Base-by-base conservation (phyloP, 2,329 filamentous ascomycete genomes). In the Fusarium burgessii region DNA sequence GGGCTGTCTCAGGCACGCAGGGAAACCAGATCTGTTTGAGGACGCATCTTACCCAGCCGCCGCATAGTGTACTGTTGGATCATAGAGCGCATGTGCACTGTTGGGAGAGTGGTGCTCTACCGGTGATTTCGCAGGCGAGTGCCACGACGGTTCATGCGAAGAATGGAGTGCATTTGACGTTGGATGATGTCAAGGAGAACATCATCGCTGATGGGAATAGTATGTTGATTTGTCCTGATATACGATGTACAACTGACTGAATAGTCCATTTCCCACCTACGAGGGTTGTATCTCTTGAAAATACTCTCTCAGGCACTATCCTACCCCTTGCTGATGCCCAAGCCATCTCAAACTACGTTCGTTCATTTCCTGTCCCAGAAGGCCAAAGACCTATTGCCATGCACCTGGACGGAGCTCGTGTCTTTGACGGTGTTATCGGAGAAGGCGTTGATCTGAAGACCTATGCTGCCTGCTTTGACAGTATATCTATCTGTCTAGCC, bases 191-290 rank as follows among this genome's bases (percentile, higher is more conserved):
- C 20, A 82, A 91, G 78, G 63, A 64, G 33, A 72, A 75, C 20
- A 71, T 77, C 23, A 76, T 75, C 41, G 66, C 72, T 18, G 76
- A 75, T 56, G 74, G 71, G 13, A 74, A 77, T 38, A 77, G 75
- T 77, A 55, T 20, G 75, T 51, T 20, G 13, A 18, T 38, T 14
- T 14, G 7, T 23, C 7, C 12, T 20, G 9, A 14, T 9, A 23
- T 32, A 12, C 33, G 12, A 45, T 14, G 25, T 9, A 25, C 12
- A 25, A 18, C 45, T 7, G 82, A 85, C 60, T 8, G 91, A 40
- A 86, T 93, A 75, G 87, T 95, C n/a, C 92, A 95, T 78, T 85
- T 86, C 32, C 93, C 91, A 74, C 93, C 93, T 0, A 97, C 93
- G 1, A 88, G 88, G 51, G 87, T 97, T 35, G 92, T 97, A 68